A percentile compares a stretch with the other conserved stretches of the same genome.
phyloP scores from a whole-genome alignment of 2,329 filamentous ascomycete species.

The Fusarium nisikadoi region DNA sequence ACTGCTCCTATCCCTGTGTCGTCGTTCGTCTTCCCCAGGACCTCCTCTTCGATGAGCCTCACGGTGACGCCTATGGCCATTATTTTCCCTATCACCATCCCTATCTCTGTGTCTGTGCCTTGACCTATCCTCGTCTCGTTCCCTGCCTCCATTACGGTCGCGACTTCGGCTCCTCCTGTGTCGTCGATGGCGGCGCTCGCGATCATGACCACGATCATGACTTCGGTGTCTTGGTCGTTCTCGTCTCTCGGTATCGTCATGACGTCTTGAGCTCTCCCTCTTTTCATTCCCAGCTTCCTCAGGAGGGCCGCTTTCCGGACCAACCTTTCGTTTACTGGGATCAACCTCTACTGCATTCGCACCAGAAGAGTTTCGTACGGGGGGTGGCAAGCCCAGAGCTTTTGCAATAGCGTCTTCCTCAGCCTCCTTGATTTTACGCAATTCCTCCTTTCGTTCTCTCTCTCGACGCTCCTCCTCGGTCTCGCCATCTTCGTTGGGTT shows the following conservation, averaged over 20 bases:
- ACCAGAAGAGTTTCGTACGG: conserved; percentile 66
- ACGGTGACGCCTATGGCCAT: conserved; percentile 31
- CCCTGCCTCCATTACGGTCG: conserved; percentile 39
- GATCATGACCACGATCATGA: conserved; percentile 45
- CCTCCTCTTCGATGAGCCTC: conserved; percentile 14
- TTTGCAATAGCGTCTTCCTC: conserved; percentile 91
- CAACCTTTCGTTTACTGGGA: conserved; percentile 50
- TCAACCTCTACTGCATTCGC: conserved; percentile 77
- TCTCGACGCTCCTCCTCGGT: conserved; percentile 68
- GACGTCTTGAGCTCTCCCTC: conserved; percentile 47
- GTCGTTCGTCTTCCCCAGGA: conserved; percentile 24
- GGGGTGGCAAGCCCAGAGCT: conserved; percentile 82
- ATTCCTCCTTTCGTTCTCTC: conserved; percentile 77
- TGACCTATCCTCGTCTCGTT: conserved; percentile 26
- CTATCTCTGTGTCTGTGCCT: conserved; percentile 13
- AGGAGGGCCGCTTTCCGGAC: conserved; percentile 42
- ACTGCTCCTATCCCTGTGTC: conserved; percentile 33
- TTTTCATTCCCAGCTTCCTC: conserved; percentile 42
- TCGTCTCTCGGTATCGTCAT: conserved; percentile 46
- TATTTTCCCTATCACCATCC: conserved; percentile 8
- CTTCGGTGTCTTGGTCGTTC: conserved; percentile 51
- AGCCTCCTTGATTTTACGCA: conserved; percentile 84
- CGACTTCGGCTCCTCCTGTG: conserved; percentile 50
- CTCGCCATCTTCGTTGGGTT: conserved; percentile 60
- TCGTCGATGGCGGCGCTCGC: conserved; percentile 46